Percentiles rank a stretch among this genome's conserved stretches.
These are phyloP conservation scores for Apiotrichum veenhuisii DNA, from an alignment of 1,284 basidiomycete genomes.

Conservation along the genomic window DNA sequence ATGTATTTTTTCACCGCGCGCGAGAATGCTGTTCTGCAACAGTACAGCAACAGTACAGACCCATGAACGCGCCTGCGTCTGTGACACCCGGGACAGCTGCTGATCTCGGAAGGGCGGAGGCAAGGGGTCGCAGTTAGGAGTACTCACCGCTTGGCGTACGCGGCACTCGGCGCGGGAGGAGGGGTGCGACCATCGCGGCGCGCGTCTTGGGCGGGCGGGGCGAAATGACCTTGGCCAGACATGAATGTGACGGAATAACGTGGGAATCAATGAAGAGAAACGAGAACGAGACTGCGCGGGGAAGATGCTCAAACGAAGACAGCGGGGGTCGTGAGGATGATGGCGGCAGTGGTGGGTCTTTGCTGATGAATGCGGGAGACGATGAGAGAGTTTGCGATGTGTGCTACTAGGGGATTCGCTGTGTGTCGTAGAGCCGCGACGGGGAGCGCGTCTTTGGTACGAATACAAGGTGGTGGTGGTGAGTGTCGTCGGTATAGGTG, in stretches of 20 bases:
- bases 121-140: not conserved
- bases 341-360: not conserved
- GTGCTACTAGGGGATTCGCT: too few relatives aligned
- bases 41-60: too few relatives aligned
- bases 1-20: too few relatives aligned
- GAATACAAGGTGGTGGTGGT: too few relatives aligned
- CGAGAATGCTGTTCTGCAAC: too few relatives aligned
- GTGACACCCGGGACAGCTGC: too few relatives aligned
- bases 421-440: not conserved
- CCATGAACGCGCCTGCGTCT: too few relatives aligned
- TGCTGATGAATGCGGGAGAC: too few relatives aligned
- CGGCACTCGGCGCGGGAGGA: constrained; percentile 81
- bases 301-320: not conserved
- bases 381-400: too few relatives aligned
- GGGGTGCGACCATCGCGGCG: constrained; percentile 53
- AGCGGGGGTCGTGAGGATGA: not conserved
- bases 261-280: not conserved
- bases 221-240: constrained; percentile 1
- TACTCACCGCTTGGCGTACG: constrained; percentile 74
- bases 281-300: not conserved
- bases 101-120: too few relatives aligned
- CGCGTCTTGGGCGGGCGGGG: not conserved
- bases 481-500: too few relatives aligned
- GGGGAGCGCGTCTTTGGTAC: not conserved
- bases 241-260: not conserved